These are phyloP conservation scores for Grigorovia transvaalensis DNA, from an alignment of 805 yeast genomes.

Conservation along the genomic window DNA sequence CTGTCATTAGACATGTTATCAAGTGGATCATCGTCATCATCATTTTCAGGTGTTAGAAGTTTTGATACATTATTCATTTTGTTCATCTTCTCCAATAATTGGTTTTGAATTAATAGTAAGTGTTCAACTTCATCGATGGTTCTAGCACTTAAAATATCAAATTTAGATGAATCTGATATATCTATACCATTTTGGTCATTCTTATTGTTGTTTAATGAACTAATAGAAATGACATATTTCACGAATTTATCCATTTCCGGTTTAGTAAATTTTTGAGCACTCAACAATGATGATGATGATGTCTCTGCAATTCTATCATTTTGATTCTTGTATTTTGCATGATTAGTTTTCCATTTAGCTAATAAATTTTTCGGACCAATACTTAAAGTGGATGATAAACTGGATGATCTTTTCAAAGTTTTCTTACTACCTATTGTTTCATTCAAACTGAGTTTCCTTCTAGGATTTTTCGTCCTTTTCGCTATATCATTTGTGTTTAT, in stretches of 20 bases:
- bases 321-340: conserved; percentile 4
- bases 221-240: conserved; percentile 28
- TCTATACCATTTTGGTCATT: conserved; percentile 4
- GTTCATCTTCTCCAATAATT: conserved; percentile 15
- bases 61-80: not conserved
- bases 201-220: conserved; percentile 19
- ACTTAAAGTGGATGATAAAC: conserved; percentile 1
- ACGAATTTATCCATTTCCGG: conserved; percentile 31
- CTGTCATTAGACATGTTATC: not conserved
- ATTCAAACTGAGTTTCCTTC: not conserved
- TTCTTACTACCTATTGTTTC: not conserved
- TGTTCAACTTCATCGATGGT: conserved; percentile 59
- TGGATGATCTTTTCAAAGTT: not conserved
- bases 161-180: conserved; percentile 26
- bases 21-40: not conserved
- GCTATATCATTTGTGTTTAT: not conserved
- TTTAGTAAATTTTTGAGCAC: conserved; percentile 10
- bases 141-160: conserved; percentile 60
- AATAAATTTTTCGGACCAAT: conserved; percentile 21
- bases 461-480: not conserved
- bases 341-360: conserved; percentile 25
- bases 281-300: conserved; percentile 17
- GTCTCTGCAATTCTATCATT: conserved; percentile 3
- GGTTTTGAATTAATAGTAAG: conserved; percentile 38
- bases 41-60: not conserved